These are phyloP conservation scores for Solanum raphanifolium DNA, from an alignment of 257 asterid species.

Conservation along the genomic window DNA sequence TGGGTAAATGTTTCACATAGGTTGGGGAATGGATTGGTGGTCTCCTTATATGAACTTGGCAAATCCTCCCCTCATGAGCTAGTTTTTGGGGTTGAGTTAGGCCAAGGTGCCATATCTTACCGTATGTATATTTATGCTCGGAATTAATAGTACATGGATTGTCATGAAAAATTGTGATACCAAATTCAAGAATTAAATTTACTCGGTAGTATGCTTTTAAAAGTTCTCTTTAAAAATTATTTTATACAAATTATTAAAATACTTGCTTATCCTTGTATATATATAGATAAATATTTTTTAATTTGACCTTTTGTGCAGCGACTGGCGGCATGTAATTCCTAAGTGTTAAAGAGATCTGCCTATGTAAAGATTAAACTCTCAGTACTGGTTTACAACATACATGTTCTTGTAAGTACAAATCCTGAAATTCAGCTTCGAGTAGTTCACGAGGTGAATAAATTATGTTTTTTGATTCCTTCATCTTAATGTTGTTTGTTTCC, in stretches of 20 bases:
- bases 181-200: not conserved
- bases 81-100: not conserved
- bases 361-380: not conserved
- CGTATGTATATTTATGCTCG: not conserved
- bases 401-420: not conserved
- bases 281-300: not conserved
- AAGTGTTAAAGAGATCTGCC: not conserved
- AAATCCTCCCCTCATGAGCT: not conserved
- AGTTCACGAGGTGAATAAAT: not conserved
- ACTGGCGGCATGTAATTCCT: not conserved
- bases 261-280: not conserved
- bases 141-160: not conserved
- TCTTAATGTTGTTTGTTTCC: not conserved
- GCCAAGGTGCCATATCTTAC: not conserved
- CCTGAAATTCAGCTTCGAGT: not conserved
- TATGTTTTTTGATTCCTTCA: not conserved
- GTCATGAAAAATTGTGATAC: not conserved
- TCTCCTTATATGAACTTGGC: not conserved
- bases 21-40: not conserved
- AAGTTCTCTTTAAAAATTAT: not conserved
- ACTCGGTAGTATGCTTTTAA: not conserved
- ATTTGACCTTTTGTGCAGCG: not conserved
- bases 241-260: not conserved
- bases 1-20: not conserved
- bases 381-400: not conserved